A percentile compares a stretch with the other conserved stretches of the same genome.
phyloP scores from a whole-genome alignment of 2,329 filamentous ascomycete genomes.

The Beauveria rudraprayagi region DNA sequence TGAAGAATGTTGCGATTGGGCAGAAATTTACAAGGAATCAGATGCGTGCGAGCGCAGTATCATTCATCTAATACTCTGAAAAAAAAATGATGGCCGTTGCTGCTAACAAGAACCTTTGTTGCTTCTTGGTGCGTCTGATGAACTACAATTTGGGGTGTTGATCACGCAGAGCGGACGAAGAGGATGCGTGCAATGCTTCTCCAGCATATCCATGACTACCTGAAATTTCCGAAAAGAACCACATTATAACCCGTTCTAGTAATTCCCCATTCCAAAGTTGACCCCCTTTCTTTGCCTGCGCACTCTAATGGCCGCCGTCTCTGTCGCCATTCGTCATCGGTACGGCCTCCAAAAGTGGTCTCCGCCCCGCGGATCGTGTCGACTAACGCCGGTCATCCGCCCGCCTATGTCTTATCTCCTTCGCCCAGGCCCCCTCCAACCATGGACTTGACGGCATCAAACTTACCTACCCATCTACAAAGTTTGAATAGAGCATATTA shows the following conservation, averaged over 20 bases:
- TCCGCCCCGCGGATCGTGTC: not conserved
- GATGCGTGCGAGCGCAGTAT: too few species aligned
- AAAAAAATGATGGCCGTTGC: too few species aligned
- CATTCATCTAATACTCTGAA: too few species aligned
- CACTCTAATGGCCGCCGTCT: not conserved
- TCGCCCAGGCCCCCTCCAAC: too few species aligned
- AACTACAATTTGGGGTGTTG: too few species aligned
- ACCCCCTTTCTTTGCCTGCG: not conserved
- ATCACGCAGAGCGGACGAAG: too few species aligned
- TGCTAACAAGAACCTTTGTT: too few species aligned
- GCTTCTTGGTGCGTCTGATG: too few species aligned
- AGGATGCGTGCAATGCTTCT: not conserved
- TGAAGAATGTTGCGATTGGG: too few species aligned
- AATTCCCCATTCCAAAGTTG: not conserved
- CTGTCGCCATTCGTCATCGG: not conserved
- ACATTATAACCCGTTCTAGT: not conserved
- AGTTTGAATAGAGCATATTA: not conserved
- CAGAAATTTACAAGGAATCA: too few species aligned
- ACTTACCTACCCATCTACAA: not conserved
- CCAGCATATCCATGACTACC: not conserved
- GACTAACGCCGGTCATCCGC: not conserved
- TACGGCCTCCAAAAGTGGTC: conserved; percentile 8
- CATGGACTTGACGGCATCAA: too few species aligned
- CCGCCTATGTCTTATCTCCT: too few species aligned
- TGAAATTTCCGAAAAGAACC: not conserved